A percentile compares a stretch with the other conserved stretches of the same genome.
These are phyloP conservation scores for Bolboschoenoplectus hybrid DNA, from an alignment of 202 grass and related monocot genomes.

Conservation along the genomic window DNA sequence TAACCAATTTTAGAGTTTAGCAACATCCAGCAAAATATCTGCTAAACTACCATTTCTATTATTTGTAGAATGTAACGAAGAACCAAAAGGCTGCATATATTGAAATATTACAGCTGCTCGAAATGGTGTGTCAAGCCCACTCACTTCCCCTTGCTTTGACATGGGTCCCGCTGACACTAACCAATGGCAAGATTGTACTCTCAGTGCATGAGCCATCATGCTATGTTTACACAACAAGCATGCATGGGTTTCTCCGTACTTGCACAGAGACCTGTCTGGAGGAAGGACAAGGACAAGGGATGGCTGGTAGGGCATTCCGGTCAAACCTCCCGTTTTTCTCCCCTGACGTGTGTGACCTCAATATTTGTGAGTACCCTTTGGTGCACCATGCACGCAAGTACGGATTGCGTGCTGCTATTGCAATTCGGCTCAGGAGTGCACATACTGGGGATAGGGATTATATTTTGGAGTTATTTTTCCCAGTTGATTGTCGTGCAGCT, in stretches of 20 bases:
- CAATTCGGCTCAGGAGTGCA: conserved; percentile 42
- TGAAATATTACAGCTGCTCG: conserved; percentile 45
- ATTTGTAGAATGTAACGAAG: conserved; percentile 48
- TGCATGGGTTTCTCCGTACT: neutral
- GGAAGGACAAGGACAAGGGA: conserved; percentile 3
- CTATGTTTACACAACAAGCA: conserved; percentile 11
- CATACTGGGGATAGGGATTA: conserved; percentile 46
- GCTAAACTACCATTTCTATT: conserved; percentile 13
- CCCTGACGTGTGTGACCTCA: conserved; percentile 38
- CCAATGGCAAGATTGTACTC: neutral
- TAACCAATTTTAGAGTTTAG: neutral
- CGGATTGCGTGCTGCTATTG: conserved; percentile 41
- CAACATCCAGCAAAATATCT: neutral
- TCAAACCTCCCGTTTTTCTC: conserved; percentile 48
- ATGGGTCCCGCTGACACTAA: conserved; percentile 39
- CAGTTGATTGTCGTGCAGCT: conserved; percentile 40
- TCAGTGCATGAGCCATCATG: conserved; percentile 25
- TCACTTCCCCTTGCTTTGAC: conserved; percentile 46
- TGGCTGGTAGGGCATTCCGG: conserved; percentile 40
- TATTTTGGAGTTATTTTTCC: conserved; percentile 52
- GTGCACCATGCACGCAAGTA: conserved; percentile 50
- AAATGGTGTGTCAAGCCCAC: conserved; percentile 44
- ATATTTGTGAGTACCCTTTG: conserved; percentile 44
- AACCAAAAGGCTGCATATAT: conserved; percentile 39
- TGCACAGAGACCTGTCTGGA: neutral